These are phyloP conservation scores for Anethum foeniculum DNA, from an alignment of 140 eudicot genomes.

Conservation along the genomic window DNA sequence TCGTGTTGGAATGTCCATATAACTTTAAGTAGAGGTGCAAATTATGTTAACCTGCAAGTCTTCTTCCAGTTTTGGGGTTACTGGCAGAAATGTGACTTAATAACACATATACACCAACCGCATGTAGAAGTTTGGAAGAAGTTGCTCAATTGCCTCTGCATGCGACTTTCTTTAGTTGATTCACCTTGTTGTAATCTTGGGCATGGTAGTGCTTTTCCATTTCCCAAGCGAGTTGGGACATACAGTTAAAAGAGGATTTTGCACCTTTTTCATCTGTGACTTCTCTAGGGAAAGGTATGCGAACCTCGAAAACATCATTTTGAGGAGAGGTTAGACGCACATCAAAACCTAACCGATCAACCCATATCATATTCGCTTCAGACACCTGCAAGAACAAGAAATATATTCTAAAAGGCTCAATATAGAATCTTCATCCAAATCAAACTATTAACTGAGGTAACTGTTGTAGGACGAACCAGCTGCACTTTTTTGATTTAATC, in stretches of 20 bases:
- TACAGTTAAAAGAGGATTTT: slow-evolving; percentile 79
- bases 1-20: background rate
- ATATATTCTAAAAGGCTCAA: background rate
- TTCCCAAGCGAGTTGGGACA: slow-evolving; percentile 97
- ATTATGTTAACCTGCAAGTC: background rate
- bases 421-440: background rate
- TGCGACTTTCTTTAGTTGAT: slow-evolving; percentile 50
- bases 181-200: slow-evolving; percentile 60
- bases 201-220: slow-evolving; percentile 65
- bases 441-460: background rate
- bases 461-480: background rate
- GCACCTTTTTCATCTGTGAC: slow-evolving; percentile 82
- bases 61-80: background rate
- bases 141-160: slow-evolving; percentile 20
- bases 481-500: background rate
- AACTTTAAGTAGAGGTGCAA: background rate
- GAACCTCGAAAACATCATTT: slow-evolving; percentile 61
- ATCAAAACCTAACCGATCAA: slow-evolving; percentile 89
- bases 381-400: slow-evolving; percentile 41
- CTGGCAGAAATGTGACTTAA: background rate
- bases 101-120: background rate
- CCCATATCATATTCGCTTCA: slow-evolving; percentile 85
- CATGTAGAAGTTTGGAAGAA: background rate
- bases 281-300: slow-evolving; percentile 95
- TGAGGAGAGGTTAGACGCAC: slow-evolving; percentile 54